Evolutionary conservation across 2,329 filamentous ascomycete species (phyloP), one percentile per base, ranked within the genome.

Genomic region (Aspergillus tubingensis): DNA sequence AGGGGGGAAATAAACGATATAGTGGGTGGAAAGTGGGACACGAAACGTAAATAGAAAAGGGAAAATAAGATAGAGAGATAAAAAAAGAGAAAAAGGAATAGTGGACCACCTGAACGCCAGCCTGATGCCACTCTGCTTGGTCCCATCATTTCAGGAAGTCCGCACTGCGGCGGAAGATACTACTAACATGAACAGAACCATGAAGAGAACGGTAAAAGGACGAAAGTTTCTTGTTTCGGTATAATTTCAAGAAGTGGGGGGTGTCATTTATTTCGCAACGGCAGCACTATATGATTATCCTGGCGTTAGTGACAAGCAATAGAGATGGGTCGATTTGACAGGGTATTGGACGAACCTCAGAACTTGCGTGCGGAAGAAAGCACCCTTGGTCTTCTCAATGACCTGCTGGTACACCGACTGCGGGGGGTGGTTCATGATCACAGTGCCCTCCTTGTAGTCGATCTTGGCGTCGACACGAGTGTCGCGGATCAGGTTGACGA

Each of bases 341-440:
- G 39, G 27, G 21, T 36, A 36, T 13, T 13, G 11, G 38, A 65
- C 68, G 54, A 64, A 79, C 74, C 83, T 96, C 69, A 99, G 84
- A 54, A 99, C 95, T 77, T 98, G 95, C 66, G 95, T 99, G 75
- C 95, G 84, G 87, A 99, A 99, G 86, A 98, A 98, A 60, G 92
- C 93, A 66, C 95, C 95, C 87, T 98, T 98, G 61, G 95, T 99
- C 81, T 92, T 88, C 86, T 99, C 95, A 74, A 99, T 99, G 73
- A 99, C 95, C 80, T 99, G 94, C 82, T 97, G 94, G 81, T 99
- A 98, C 68, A 99, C 94, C 66, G 92, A 96, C 83, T 96, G 95
- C 64, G 95, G 94, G 54, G 94, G 95, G 82, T 99, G 95, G 84
- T 99, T 98, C 94, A 99, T 99, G 70, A 98, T 88, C 56, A 99